Base-by-base conservation (phyloP, 2,329 filamentous ascomycete genomes). In the Ascosphaera aggregata region DNA sequence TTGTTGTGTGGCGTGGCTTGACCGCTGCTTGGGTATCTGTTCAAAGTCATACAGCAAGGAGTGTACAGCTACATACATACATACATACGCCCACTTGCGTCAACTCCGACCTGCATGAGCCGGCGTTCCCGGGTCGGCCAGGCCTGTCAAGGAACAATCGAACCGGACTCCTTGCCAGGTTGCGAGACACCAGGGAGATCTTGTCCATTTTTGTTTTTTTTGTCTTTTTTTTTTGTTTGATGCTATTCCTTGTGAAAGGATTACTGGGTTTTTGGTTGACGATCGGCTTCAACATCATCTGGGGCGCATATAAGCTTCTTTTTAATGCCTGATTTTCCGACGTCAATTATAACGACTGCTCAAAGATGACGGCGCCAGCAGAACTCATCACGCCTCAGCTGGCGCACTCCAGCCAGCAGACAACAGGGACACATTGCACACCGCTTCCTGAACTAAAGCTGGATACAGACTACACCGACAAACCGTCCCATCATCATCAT, bases 391-490 rank as follows among this genome's bases (percentile, higher is more conserved):
- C 19, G 34, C 34, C 34, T 18, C 34, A 22, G n/a, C 16, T 36
- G 34, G 34, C 34, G 16, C 34, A 36, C 13, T 22, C 15, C 9
- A 36, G 34, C 34, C 19, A 22, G 17, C 34, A 18, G n/a, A 36
- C 34, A 22, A 18, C 19, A 22, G 17, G 16, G 5, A 22, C 15
- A 8, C 13, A 8, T n/a, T 15, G 4, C 15, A 18, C 34, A 36
- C 34, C 34, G 34, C 34, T 22, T 18, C 34, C 34, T 18, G 34
- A 32, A n/a, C 30, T 32, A 32, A 32, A n/a, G 13, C 30, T 32
- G 13, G 30, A 32, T n/a, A 32, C 30, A 32, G 30, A 32, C 30
- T 36, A 36, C 34, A 36, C 34, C 34, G 34, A 36, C 34, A 36
- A 36, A 18, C 16, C 34, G 19, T 36, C 17, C 9, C 16, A 22